phyloP scores from a whole-genome alignment of 495 filamentous ascomycete species.

The Barbatosphaeria neglecta region DNA sequence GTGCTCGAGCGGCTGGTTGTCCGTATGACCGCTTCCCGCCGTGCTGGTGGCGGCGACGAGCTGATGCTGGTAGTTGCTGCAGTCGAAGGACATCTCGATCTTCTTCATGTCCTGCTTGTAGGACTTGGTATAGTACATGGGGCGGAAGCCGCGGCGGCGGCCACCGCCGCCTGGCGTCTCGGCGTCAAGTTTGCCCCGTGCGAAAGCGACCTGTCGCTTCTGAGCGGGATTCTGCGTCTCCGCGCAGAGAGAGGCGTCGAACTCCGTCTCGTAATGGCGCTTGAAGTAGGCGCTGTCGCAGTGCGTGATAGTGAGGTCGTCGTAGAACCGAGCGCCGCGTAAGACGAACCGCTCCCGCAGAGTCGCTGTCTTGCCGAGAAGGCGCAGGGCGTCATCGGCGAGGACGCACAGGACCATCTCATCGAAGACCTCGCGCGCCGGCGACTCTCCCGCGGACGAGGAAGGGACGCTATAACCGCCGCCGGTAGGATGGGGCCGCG shows the following conservation, averaged over 20 bases:
- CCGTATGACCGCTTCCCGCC: no score
- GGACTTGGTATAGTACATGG: constrained; percentile 75
- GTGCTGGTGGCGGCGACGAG: constrained; percentile 42
- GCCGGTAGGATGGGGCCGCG: no score
- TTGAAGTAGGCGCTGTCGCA: constrained; percentile 64
- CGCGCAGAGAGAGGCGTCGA: constrained; percentile 39
- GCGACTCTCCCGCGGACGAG: constrained; percentile 6
- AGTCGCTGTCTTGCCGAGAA: constrained; percentile 51
- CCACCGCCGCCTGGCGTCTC: constrained; percentile 7
- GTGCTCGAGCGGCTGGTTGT: constrained; percentile 43
- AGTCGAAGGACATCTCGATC: constrained; percentile 83
- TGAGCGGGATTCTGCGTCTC: constrained; percentile 34
- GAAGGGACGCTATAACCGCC: not conserved
- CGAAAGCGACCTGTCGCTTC: constrained; percentile 41
- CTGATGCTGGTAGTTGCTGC: constrained; percentile 75
- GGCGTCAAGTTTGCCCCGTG: constrained; percentile 23
- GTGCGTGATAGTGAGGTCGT: constrained; percentile 80
- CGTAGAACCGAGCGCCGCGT: constrained; percentile 62
- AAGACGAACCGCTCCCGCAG: constrained; percentile 57
- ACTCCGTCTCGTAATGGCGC: constrained; percentile 62
- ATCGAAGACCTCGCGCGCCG: constrained; percentile 44
- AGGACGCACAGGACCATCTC: constrained; percentile 65
- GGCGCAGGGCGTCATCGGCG: constrained; percentile 59
- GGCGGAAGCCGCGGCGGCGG: constrained; percentile 58
- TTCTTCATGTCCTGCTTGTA: constrained; percentile 52